Conservation (phyloP, 805 yeast genomes). For the Millerozyma acaciae region DNA sequence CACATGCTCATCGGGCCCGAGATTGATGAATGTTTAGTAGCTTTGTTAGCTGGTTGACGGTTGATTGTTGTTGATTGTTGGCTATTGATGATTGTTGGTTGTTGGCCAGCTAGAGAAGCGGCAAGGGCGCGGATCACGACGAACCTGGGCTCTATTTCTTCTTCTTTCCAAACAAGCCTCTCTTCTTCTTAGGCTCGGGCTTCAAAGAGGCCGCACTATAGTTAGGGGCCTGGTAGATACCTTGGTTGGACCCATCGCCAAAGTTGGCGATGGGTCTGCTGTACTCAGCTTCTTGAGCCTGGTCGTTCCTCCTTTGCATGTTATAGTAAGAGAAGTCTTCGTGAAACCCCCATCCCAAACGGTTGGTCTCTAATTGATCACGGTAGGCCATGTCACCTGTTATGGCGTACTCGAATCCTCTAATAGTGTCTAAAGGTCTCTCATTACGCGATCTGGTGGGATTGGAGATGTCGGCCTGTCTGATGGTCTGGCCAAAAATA, state of each 20-base stretch:
- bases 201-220: constrained; percentile 49
- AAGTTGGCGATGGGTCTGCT: constrained; percentile 40
- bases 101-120: neutral
- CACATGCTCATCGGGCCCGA: too few species aligned
- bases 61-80: too few species aligned
- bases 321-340: constrained; percentile 62
- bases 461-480: constrained; percentile 80
- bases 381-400: constrained; percentile 81
- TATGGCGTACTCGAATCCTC: constrained; percentile 89
- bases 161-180: constrained; percentile 73
- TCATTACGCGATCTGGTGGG: constrained; percentile 94
- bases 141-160: too few species aligned
- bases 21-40: too few species aligned
- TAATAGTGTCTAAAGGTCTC: constrained; percentile 93
- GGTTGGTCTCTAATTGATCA: constrained; percentile 74
- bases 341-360: constrained; percentile 86
- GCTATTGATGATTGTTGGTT: too few species aligned
- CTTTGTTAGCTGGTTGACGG: too few species aligned
- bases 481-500: constrained; percentile 80
- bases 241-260: constrained; percentile 34
- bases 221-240: constrained; percentile 52
- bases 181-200: constrained; percentile 46
- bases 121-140: neutral
- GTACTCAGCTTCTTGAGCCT: constrained; percentile 23
- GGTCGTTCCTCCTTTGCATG: constrained; percentile 28